Conservation (phyloP, 2,329 filamentous ascomycete species). For the Emmonsiellopsis sp. region DNA sequence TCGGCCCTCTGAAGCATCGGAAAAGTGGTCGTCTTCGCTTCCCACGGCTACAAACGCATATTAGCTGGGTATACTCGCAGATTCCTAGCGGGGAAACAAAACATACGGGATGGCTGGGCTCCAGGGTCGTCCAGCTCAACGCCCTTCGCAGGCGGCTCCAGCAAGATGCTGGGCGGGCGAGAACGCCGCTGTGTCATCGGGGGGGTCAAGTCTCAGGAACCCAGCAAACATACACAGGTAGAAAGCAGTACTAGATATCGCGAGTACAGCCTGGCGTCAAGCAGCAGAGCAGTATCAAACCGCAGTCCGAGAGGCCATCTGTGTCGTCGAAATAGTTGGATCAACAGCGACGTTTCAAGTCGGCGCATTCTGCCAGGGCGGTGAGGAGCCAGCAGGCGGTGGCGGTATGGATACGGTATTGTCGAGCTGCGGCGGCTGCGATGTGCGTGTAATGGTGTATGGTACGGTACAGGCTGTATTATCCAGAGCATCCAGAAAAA, state of each 20-base stretch:
- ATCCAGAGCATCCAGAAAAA: not conserved
- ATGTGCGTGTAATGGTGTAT: not conserved
- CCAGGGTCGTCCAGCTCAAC: conserved; percentile 47
- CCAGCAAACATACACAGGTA: conserved; percentile 14
- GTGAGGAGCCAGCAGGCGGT: not conserved
- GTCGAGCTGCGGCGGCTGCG: not conserved
- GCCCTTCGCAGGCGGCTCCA: conserved; percentile 47
- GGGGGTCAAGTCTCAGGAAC: conserved; percentile 7
- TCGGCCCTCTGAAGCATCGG: conserved; percentile 52
- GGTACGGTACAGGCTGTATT: not conserved
- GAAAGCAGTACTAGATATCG: not conserved
- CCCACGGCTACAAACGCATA: conserved; percentile 33
- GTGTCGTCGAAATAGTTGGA: not conserved
- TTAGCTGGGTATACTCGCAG: conserved; percentile 11
- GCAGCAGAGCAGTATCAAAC: not conserved
- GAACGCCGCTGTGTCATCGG: conserved; percentile 29
- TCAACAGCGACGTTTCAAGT: not conserved
- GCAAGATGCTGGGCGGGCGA: conserved; percentile 30
- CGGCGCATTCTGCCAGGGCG: conserved; percentile 2
- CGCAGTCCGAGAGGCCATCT: too few species aligned
- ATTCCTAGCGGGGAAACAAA: not conserved
- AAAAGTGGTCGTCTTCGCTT: conserved; percentile 54
- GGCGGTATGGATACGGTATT: conserved; percentile 1
- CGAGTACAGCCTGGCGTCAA: not conserved
- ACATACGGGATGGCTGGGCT: conserved; percentile 46